Evolutionary conservation across 2,329 filamentous ascomycete species (phyloP).

Genomic region (Colletotrichum falcatum): DNA sequence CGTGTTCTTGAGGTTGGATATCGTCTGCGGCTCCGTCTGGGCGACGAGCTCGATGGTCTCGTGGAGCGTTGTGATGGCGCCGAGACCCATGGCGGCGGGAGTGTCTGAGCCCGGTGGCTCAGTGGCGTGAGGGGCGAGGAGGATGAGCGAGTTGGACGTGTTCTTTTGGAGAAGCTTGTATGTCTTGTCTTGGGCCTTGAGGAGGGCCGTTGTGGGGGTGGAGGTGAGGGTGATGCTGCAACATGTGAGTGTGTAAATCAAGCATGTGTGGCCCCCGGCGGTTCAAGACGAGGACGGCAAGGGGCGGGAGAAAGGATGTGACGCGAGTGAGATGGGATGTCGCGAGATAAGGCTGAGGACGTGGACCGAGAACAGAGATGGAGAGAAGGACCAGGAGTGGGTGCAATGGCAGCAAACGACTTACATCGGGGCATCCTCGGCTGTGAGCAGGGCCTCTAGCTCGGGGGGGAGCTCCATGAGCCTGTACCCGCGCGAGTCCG

Average conservation of each 20-base stretch:
- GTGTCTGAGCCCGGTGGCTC: conserved; percentile 37
- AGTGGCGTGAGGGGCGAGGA: conserved; percentile 56
- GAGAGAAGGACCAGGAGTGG: conserved; percentile 7
- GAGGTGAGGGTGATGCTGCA: conserved; percentile 62
- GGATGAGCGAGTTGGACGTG: conserved; percentile 73
- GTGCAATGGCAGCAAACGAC: conserved; percentile 41
- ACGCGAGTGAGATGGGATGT: conserved; percentile 17
- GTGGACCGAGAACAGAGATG: neutral
- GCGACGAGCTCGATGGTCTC: conserved; percentile 72
- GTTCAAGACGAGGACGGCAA: neutral
- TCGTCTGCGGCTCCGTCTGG: conserved; percentile 48
- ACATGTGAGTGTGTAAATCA: neutral
- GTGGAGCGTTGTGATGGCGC: conserved; percentile 66
- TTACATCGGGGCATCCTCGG: conserved; percentile 65
- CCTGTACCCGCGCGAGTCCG: conserved; percentile 65
- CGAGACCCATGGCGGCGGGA: conserved; percentile 51
- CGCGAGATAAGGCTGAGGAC: conserved; percentile 24
- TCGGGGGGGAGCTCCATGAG: conserved; percentile 73
- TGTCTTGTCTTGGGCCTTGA: conserved; percentile 63
- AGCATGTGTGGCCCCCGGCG: neutral
- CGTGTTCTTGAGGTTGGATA: conserved; percentile 46
- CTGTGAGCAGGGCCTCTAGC: conserved; percentile 66
- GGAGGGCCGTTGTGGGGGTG: conserved; percentile 62
- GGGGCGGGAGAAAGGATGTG: neutral
- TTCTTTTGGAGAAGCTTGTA: conserved; percentile 75